Conservation (phyloP, 2,329 filamentous ascomycete genomes). For the Alternaria atra region DNA sequence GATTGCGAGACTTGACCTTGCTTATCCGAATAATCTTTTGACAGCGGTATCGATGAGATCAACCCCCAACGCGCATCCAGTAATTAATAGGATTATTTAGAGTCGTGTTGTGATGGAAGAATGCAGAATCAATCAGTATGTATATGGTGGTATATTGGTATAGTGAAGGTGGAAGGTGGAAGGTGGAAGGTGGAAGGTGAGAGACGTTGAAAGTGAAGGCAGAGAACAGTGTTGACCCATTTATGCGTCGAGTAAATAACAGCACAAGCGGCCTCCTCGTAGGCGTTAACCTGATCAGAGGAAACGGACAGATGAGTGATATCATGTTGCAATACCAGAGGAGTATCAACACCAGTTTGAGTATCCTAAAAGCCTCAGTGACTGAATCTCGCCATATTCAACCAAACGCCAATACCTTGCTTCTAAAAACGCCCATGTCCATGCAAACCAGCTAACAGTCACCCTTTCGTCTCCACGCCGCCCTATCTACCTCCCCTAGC, state of each 20-base stretch:
- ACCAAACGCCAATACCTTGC: background rate
- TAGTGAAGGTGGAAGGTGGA: no score
- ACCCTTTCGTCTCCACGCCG: background rate
- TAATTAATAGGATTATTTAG: background rate
- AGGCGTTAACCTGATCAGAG: background rate
- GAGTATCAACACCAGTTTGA: background rate
- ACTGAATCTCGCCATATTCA: background rate
- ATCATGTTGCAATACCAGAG: background rate
- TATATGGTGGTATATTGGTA: no score
- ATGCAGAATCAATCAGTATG: background rate
- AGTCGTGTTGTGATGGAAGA: background rate
- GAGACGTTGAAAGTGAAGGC: no score
- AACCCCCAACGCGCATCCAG: background rate
- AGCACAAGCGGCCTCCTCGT: background rate
- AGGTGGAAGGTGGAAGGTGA: no score
- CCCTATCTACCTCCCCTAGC: slow-evolving; percentile 1
- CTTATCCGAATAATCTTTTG: background rate
- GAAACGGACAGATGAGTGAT: background rate
- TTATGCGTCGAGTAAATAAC: no score
- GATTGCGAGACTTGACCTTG: background rate
- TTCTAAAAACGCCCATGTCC: background rate
- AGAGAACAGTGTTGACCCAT: no score
- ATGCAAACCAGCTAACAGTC: background rate
- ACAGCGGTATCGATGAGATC: background rate
- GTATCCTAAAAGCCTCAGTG: no score